phyloP scores from a whole-genome alignment of 257 asterid genomes.

The Capsicum baccatum region DNA sequence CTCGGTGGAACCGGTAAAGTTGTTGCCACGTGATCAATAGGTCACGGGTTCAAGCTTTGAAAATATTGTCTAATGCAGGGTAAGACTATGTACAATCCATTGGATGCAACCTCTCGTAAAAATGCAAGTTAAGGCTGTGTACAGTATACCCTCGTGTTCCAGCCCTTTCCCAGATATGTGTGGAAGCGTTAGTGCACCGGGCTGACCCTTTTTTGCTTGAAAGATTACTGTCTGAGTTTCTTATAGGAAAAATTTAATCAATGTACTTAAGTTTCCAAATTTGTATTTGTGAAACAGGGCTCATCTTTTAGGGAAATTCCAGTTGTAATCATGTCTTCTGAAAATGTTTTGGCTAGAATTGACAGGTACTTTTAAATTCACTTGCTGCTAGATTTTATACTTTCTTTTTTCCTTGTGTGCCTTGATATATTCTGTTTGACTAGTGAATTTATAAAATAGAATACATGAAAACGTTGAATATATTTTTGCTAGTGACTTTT shows the following conservation, averaged over 20 bases:
- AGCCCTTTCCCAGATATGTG: not conserved
- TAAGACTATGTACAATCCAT: not conserved
- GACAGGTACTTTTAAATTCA: slow-evolving; percentile 60
- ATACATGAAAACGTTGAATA: not conserved
- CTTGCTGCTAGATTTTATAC: not conserved
- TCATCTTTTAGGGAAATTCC: slow-evolving; percentile 91
- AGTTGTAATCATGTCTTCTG: slow-evolving; percentile 97
- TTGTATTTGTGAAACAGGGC: slow-evolving; percentile 59
- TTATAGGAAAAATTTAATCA: not conserved
- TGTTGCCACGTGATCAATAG: not conserved
- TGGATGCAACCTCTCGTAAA: not conserved
- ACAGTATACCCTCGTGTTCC: not conserved
- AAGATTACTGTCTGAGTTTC: not conserved
- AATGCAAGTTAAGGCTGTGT: not conserved
- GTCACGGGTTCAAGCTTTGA: not conserved
- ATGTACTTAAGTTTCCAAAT: not conserved
- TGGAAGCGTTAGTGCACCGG: not conserved
- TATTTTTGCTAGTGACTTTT: not conserved
- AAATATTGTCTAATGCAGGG: not conserved
- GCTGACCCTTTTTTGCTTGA: not conserved
- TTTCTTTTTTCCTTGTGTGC: not conserved
- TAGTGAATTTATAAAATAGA: not conserved
- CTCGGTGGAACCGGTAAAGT: not conserved
- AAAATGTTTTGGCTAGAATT: slow-evolving; percentile 77
- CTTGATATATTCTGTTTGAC: not conserved